phyloP scores from a whole-genome alignment of 306 rosid genomes.

The Cicer pinnatifidum region DNA sequence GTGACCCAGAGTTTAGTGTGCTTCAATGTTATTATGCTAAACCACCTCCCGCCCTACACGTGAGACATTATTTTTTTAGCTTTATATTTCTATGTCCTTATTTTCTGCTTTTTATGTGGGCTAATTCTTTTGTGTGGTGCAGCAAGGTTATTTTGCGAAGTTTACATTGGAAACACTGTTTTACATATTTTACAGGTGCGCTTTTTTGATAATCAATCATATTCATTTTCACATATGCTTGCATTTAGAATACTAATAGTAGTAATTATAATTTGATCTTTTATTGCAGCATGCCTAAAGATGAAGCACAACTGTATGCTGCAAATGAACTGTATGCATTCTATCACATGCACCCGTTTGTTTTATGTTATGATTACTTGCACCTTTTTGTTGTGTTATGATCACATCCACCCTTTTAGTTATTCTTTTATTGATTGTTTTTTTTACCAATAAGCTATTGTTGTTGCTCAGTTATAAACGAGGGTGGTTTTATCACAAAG shows the following conservation, averaged over 20 bases:
- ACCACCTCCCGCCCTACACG: slow-evolving; percentile 81
- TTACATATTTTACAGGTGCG: slow-evolving; percentile 85
- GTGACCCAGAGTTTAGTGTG: slow-evolving; percentile 89
- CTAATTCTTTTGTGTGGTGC: slow-evolving; percentile 46
- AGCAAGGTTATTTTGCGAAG: slow-evolving; percentile 75
- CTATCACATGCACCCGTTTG: not conserved
- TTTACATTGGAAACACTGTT: slow-evolving; percentile 70
- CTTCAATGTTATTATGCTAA: slow-evolving; percentile 87
- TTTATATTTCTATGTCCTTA: not conserved
- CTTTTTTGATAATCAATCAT: slow-evolving; percentile 8
- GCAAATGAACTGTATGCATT: slow-evolving; percentile 81
- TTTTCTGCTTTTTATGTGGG: not conserved
- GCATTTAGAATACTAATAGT: not conserved
- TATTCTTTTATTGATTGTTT: no score
- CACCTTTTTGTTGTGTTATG: not conserved
- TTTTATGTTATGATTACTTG: not conserved
- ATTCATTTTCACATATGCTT: not conserved
- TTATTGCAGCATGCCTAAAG: slow-evolving; percentile 81
- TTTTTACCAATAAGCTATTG: slow-evolving; percentile 3
- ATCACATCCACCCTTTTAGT: no score
- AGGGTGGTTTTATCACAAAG: slow-evolving; percentile 90
- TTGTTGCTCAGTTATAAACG: slow-evolving; percentile 60
- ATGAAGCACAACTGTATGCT: slow-evolving; percentile 81
- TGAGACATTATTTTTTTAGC: slow-evolving; percentile 45
- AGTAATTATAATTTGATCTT: not conserved